Conservation (phyloP, 805 yeast genomes). For the Starmerella geochares region DNA sequence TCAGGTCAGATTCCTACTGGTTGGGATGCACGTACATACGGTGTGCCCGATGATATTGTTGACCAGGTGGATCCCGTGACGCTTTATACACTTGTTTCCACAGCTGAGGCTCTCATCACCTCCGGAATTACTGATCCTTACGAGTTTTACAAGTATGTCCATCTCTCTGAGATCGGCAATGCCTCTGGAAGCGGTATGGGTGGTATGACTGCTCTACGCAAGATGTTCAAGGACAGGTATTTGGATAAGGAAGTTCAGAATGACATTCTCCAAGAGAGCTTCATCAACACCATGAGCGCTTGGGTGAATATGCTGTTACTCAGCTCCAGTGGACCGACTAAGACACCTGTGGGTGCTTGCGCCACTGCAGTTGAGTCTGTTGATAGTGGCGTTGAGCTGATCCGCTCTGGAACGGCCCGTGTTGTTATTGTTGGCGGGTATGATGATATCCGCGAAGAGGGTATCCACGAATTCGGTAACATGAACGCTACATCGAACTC, state of each 20-base stretch:
- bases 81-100: conserved; percentile 80
- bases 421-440: conserved; percentile 97
- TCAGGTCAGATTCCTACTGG: conserved; percentile 98
- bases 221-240: conserved; percentile 95
- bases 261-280: conserved; percentile 94
- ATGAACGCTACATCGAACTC: conserved; percentile 98
- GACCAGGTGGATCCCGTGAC: conserved; percentile 96
- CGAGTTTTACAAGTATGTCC: conserved; percentile 96
- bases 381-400: conserved; percentile 91
- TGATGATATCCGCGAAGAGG: conserved; percentile 99
- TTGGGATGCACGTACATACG: conserved; percentile 91
- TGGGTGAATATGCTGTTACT: conserved; percentile 98
- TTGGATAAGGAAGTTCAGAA: conserved; percentile 90
- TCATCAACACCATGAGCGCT: conserved; percentile 97
- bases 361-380: conserved; percentile 98
- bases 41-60: conserved; percentile 86
- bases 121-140: conserved; percentile 98
- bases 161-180: conserved; percentile 97
- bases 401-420: conserved; percentile 87
- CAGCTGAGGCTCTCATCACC: conserved; percentile 85
- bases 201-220: conserved; percentile 93
- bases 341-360: conserved; percentile 99
- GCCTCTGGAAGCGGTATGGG: conserved; percentile 99
- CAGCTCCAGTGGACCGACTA: conserved; percentile 96
- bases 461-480: conserved; percentile 93